Conservation (phyloP, 2,329 filamentous ascomycete genomes). For the Pyrenochaeta sp. region DNA sequence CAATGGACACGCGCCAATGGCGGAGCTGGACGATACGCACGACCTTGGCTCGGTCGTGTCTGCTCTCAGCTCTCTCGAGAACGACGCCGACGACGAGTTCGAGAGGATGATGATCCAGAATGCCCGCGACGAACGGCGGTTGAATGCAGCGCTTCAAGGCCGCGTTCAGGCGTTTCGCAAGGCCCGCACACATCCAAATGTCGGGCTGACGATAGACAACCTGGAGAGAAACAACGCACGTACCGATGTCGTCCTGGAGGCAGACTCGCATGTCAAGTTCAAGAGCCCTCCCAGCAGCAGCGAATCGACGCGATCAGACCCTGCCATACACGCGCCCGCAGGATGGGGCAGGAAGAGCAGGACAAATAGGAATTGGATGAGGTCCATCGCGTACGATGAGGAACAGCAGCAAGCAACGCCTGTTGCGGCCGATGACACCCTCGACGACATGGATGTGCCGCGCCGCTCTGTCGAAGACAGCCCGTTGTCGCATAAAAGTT, state of each 20-base stretch:
- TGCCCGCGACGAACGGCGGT: slow-evolving; percentile 51
- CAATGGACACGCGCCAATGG: slow-evolving; percentile 32
- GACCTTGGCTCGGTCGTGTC: slow-evolving; percentile 35
- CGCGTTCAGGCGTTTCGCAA: slow-evolving; percentile 52
- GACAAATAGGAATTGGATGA: slow-evolving; percentile 52
- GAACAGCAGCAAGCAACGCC: slow-evolving; percentile 24
- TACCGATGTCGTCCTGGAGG: slow-evolving; percentile 7
- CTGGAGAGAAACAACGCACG: slow-evolving; percentile 48
- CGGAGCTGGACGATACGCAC: slow-evolving; percentile 31
- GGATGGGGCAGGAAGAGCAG: slow-evolving; percentile 58
- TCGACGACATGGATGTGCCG: slow-evolving; percentile 38
- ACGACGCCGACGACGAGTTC: slow-evolving; percentile 54
- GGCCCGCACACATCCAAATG: slow-evolving; percentile 49
- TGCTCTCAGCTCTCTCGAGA: slow-evolving; percentile 50
- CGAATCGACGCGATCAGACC: slow-evolving; percentile 48
- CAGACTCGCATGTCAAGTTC: slow-evolving; percentile 24
- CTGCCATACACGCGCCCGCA: slow-evolving; percentile 53
- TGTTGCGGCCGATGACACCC: slow-evolving; percentile 23
- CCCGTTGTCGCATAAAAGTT: slow-evolving; percentile 49
- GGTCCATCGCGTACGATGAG: slow-evolving; percentile 44
- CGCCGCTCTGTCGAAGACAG: slow-evolving; percentile 53
- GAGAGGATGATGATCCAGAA: slow-evolving; percentile 54
- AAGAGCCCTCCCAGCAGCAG: slow-evolving; percentile 46
- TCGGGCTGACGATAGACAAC: slow-evolving; percentile 53
- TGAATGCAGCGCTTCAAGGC: slow-evolving; percentile 45